Evolutionary conservation across 2,329 filamentous ascomycete species (phyloP).

Genomic region (Parastagonospora avenae): DNA sequence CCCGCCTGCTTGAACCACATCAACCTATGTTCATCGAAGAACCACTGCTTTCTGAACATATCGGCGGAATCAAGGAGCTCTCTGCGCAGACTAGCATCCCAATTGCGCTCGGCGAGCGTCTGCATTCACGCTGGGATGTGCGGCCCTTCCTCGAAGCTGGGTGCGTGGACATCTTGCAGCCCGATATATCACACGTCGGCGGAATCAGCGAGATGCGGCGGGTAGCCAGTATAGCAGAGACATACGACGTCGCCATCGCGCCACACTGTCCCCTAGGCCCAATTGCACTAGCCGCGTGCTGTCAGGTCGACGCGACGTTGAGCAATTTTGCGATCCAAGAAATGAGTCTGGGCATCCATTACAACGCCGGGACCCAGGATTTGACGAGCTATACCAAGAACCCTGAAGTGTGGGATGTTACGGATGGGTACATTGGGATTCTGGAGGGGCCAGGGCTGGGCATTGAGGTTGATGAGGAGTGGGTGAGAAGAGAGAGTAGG

Average conservation of each 20-base stretch:
- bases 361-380: constrained; percentile 60
- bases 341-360: constrained; percentile 81
- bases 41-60: constrained; percentile 71
- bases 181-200: constrained; percentile 73
- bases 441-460: constrained; percentile 67
- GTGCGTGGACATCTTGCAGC: constrained; percentile 73
- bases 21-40: constrained; percentile 78
- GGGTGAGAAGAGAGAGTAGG: constrained; percentile 64
- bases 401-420: constrained; percentile 67
- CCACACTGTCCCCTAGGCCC: constrained; percentile 77
- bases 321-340: constrained; percentile 74
- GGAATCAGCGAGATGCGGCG: constrained; percentile 74
- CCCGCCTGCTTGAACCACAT: constrained; percentile 68
- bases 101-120: constrained; percentile 73
- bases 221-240: constrained; percentile 73
- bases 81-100: constrained; percentile 63
- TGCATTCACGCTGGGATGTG: constrained; percentile 75
- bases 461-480: constrained; percentile 71
- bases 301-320: constrained; percentile 67
- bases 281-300: constrained; percentile 71
- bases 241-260: constrained; percentile 74
- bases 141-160: constrained; percentile 71
- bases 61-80: constrained; percentile 67
- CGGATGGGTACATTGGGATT: constrained; percentile 68
- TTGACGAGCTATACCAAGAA: constrained; percentile 68